phyloP scores from a whole-genome alignment of 352 stramenopile species.

The Pythium myriotylum region DNA sequence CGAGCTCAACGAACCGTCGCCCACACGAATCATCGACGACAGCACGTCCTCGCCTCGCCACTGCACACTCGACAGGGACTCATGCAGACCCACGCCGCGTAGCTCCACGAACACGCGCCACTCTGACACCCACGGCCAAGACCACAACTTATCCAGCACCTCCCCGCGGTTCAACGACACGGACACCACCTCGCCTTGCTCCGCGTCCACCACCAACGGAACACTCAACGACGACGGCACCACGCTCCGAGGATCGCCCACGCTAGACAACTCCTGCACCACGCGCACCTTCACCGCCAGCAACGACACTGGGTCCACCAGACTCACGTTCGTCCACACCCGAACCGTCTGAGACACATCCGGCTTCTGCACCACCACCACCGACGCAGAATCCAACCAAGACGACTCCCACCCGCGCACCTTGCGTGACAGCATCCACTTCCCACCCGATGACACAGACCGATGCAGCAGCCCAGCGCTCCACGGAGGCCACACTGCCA shows the following conservation, averaged over 20 bases:
- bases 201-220: slow-evolving; percentile 6
- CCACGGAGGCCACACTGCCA: slow-evolving; percentile 6
- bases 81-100: not conserved
- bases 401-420: slow-evolving; percentile 20
- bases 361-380: slow-evolving; percentile 33
- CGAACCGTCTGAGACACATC: slow-evolving; percentile 29
- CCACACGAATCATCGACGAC: not conserved
- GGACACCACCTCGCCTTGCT: slow-evolving; percentile 13
- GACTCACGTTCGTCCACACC: slow-evolving; percentile 37
- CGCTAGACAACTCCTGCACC: slow-evolving; percentile 29
- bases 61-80: slow-evolving; percentile 2
- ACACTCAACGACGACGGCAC: not conserved
- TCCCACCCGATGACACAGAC: not conserved
- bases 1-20: not conserved
- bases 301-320: slow-evolving; percentile 34
- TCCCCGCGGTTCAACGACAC: slow-evolving; percentile 13
- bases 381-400: slow-evolving; percentile 27
- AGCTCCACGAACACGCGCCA: slow-evolving; percentile 4
- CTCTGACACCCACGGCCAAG: slow-evolving; percentile 2
- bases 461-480: slow-evolving; percentile 5
- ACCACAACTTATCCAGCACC: not conserved
- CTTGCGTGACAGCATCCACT: slow-evolving; percentile 10
- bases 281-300: slow-evolving; percentile 32
- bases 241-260: slow-evolving; percentile 14
- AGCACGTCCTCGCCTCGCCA: not conserved